Base-by-base conservation (phyloP, 108 stramenopile genomes). In the Aurantiochytrium sp. region DNA sequence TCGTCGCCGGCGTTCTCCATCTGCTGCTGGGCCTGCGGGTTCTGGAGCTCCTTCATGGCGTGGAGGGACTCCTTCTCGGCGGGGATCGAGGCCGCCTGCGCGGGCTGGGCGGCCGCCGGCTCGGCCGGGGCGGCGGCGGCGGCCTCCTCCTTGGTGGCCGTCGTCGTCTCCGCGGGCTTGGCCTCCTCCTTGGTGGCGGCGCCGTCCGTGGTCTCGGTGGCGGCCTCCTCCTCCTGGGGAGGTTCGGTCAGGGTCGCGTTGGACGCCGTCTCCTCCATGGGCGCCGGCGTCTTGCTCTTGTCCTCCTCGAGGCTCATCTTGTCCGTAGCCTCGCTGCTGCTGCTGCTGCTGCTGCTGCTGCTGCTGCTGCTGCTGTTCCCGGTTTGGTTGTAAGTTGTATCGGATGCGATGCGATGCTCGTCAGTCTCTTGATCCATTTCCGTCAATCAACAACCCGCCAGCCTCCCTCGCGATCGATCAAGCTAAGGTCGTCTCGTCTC, bases 11-110 rank as follows among this genome's bases (percentile, higher is more conserved):
- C 73, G 30, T 48, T 1, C 6, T 81, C 73, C 73, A 81, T 41
- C 73, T 81, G 73, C 21, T 24, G 65, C 42, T 39, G 37, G 68
- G 55, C 59, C 68, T 19, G 12, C 39, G 27, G 32, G 87, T 87
- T 65, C 6, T 36, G 37, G 22, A 87, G 55, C 39, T 87, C 87
- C 30, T 87, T 65, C 55, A 87, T 68, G 22, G 87, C 39, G 34
- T 34, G 55, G 30, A 68, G 27, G 87, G 87, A 39, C 37, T 87
- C 55, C 37, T 68, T 87, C 59, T 87, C 87, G 45, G 73, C 24
- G 19, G 21, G 73, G 73, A 27, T 19, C 36, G n/a, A 6, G 19
- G 31, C 31, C 31, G 68, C 27, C 31, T 24, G 19, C 45, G 39
- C 42, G 24, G 39, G n/a, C 12, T 6, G 10, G 42, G 73, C 45